Base-by-base conservation (phyloP, 2,329 filamentous ascomycete genomes). In the Fusarium praegraminearum region DNA sequence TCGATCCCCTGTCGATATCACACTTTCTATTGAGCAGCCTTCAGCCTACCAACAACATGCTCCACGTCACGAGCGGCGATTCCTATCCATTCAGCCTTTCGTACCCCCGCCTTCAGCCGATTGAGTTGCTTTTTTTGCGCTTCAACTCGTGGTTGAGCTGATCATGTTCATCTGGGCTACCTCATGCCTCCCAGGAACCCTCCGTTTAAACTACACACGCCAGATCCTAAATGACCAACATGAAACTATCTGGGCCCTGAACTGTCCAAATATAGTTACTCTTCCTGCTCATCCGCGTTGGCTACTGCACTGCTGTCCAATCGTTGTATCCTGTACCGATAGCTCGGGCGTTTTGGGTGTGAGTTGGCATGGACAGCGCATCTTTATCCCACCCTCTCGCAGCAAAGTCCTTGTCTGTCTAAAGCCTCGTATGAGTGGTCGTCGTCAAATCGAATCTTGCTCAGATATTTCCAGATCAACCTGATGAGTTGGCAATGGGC, bases 311-410 rank as follows among this genome's bases (percentile, higher is more conserved):
- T 47, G 26, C n/a, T 47, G 32, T 49, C 72, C 65, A 74, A 73
- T 74, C 35, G 53, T 20, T 44, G 33, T 49, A 56, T 45, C 33
- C 20, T 44, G 22, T 58, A 56, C 63, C 59, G 40, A 35, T 62
- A 58, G 62, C 45, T 74, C 36, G 56, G 67, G 67, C 55, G 41
- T 63, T 33, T 33, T 49, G 52, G 56, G 50, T 61, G 55, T 74
- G 73, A 67, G 73, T 69, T 75, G 73, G 73, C 72, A 75, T 69
- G 62, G 73, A 70, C 73, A 75, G 60, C 73, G 73, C 73, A 75
- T 75, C 70, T 58, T 56, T 66, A 66, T 70, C 63, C 73, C 65
- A 71, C 61, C 69, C 51, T 61, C 53, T 52, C 40, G 50, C 28
- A 40, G 38, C 46, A 53, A 71, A 57, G 57, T 60, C 43, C 22